Evolutionary conservation across 73 alveolate species (phyloP), one percentile per base, ranked within the genome.

Genomic region (Tetrahymena borealis): DNA sequence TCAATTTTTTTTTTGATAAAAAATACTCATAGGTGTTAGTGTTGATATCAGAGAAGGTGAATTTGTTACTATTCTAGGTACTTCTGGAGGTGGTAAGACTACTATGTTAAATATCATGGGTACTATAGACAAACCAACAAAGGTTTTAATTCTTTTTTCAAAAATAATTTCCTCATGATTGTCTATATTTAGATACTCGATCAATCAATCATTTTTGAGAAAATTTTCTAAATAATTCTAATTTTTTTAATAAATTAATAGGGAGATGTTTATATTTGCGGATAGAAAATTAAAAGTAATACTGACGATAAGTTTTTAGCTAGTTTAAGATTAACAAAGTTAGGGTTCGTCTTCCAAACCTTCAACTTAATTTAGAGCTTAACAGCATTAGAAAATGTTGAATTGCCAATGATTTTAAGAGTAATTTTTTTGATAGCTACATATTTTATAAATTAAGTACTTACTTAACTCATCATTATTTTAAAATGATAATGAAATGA

Each of bases 81-180:
- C 99, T 3, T 98, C 99, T 8, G 99, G 99, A 11, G 99, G 99
- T 78, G 99, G 99, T 40, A 98, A 98, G 90, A 98, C 99, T 2
- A 98, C 99, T 33, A 91, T 98, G 97, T 95, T 98, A 41, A 98
- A 98, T 91, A 96, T 98, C 40, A 96, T 98, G 90, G 99, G 99
- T 33, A 98, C 99, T 20, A 98, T 98, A 18, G 99, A 98, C 91
- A 96, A 97, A 90, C 99, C 99, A 12, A 95, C 99, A n/a, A 96
- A 98, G 90, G 95, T 94, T 79, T n/a, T n/a, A n/a, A n/a, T n/a
- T n/a, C n/a, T n/a, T n/a, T n/a, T n/a, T n/a, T n/a, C n/a, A 40
- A 18, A 16, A 18, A 40, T 16, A 18, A 18, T 40, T 18, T 40
- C 20, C 18, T 40, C 20, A 40, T 15, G 20, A 18, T 16, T 40